Base-by-base conservation (phyloP, 371 early-diverging fungal species). In the Mucor mucedo region DNA sequence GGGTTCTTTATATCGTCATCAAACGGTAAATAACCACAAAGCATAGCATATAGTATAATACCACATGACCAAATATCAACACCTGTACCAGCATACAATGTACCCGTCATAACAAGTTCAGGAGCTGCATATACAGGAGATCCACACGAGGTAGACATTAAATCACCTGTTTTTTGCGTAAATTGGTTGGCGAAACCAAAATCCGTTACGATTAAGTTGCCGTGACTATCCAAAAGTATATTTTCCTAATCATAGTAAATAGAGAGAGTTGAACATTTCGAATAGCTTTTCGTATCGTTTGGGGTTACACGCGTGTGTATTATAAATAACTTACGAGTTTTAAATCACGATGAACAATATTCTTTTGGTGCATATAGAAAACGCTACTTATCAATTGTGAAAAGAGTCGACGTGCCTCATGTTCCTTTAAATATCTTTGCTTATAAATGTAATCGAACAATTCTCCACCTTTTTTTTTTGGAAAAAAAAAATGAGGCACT, bases 121-220 rank as follows among this genome's bases (percentile, higher is more conserved):
- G 99, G 99, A 6, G 99, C 97, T 4, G 99, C 98, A 78, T 98
- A 99, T 76, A 97, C 97, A 8, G 99, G 99, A 30, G 95, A 94
- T 9, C 99, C 99, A 72, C 99, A 99, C 14, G 93, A 92, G 4
- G 98, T 96, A 5, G 90, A 83, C 89, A 97, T 89, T 50, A 96
- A 78, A 65, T 93, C 91, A 58, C 84, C 86, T 28, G 77, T 73
- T n/a, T 80, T 75, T 44, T 75, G 77, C 47, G 86, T 76, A 63
- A 93, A 95, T 69, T 94, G 90, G 76, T 99, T 99, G 13, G 98
- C 97, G 73, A 99, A 97, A 5, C 99, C 99, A 88, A 99, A 99
- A 73, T 99, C 99, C 8, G 97, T 98, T 64, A 99, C 94, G 67
- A 96, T 93, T 32, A 99, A 89, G 75, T 93, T 92, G 44, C 92